Evolutionary conservation across 441 rosid genomes (phyloP).

Genomic region (Brassica balearica): DNA sequence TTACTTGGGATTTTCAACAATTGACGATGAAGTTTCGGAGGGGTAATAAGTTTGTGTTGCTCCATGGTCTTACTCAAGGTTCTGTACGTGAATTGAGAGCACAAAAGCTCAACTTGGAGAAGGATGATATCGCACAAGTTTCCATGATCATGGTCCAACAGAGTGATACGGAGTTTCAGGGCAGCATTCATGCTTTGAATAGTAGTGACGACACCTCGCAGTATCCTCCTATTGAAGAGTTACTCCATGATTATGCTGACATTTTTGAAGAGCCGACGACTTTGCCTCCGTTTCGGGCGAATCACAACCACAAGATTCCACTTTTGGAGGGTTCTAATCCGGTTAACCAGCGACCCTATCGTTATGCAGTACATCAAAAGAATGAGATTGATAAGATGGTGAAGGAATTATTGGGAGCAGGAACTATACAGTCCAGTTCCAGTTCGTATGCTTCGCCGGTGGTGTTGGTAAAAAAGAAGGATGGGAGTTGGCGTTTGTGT

Average conservation of each 20-base stretch:
- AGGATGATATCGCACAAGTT: too few species aligned
- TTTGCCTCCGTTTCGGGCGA: not conserved
- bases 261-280: not conserved
- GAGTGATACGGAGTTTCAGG: too few species aligned
- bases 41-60: too few species aligned
- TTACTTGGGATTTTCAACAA: not conserved
- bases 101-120: too few species aligned
- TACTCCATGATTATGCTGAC: not conserved
- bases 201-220: too few species aligned
- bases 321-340: not conserved
- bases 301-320: too few species aligned
- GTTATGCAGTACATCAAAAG: not conserved
- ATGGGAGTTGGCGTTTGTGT: not conserved
- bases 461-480: not conserved
- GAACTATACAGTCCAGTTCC: not conserved
- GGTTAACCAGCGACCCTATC: not conserved
- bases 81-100: too few species aligned
- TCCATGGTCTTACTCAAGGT: too few species aligned
- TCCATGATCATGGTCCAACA: too few species aligned
- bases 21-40: not conserved
- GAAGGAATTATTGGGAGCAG: not conserved
- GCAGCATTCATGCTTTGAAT: too few species aligned
- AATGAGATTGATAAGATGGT: not conserved
- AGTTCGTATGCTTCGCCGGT: not conserved
- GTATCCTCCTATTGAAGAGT: too few species aligned